Base-by-base conservation (phyloP, 768 basidiomycete species). In the Naganishia kalamii region DNA sequence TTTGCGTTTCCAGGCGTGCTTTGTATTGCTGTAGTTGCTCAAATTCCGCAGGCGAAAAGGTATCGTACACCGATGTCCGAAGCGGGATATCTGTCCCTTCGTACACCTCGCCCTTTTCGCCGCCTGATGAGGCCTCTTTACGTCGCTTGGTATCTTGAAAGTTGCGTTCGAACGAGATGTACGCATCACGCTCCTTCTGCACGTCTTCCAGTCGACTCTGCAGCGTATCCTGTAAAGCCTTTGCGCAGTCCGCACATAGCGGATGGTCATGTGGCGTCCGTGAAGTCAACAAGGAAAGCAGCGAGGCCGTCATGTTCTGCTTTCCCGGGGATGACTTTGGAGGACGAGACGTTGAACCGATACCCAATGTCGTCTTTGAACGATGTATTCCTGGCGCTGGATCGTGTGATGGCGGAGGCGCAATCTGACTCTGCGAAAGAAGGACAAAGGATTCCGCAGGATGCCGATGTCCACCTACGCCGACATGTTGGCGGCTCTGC, bases 361-460 rank as follows among this genome's bases (percentile, higher is more conserved):
- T 29, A 23, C 46, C 60, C 3, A 44, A 5, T 2, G 29, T 61
- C 3, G 60, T 61, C 13, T 19, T 44, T n/a, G 60, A 61, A 29
- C 46, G 21, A 12, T 46, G 60, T 40, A 61, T 40, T 8, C 21
- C n/a, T 3, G 30, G 19, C 8, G 7, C 6, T n/a, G 44, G 17
- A 19, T 46, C 23, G 10, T 33, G 8, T n/a, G 52, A 30, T 11
- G 44, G 46, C 13, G 49, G 29, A 13, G 40, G 30, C 33, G 29
- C 65, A 21, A 63, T 44, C 37, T 67, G 66, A 46, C 89, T 91
- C 72, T 92, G 90, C 75, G 90, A 88, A 29, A 93, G 81, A 46
- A 96, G 83, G 65, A 96, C 89, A 79, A 93, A 96, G 27, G 92
- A 94, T 77, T 92, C 91, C 71, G 85, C 88, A 7, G 90, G 88